A percentile compares a stretch with the other conserved stretches of the same genome.
Evolutionary conservation across 345 rosid species (phyloP).

Genomic region (Psidium friedrichsthalianum): DNA sequence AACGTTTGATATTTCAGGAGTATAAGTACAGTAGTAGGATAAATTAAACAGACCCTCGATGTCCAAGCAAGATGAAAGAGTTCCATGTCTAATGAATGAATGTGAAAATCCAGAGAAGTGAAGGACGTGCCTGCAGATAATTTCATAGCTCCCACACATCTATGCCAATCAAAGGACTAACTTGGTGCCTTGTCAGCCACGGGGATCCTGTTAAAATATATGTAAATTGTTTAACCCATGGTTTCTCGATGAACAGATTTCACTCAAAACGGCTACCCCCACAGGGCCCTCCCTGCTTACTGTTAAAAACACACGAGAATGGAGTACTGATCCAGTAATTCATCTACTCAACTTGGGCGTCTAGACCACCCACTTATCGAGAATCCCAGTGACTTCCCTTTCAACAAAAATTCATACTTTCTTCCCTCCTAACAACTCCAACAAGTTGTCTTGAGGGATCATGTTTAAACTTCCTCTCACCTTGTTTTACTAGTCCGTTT

Average conservation of each 20-base stretch:
- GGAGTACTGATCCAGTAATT: neutral
- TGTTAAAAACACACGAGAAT: neutral
- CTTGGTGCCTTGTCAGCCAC: conserved; percentile 71
- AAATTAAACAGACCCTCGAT: neutral
- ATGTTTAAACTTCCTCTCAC: neutral
- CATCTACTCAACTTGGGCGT: neutral
- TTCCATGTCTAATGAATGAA: neutral
- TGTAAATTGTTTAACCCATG: neutral
- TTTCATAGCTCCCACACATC: conserved; percentile 99
- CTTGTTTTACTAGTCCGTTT: neutral
- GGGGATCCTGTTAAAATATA: conserved; percentile 69
- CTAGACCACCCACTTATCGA: neutral
- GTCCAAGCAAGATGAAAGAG: neutral
- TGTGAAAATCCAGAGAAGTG: neutral
- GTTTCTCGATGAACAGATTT: neutral
- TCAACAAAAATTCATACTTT: neutral
- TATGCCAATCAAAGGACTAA: conserved; percentile 77
- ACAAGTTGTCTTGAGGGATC: neutral
- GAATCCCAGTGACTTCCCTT: neutral
- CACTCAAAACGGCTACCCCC: neutral
- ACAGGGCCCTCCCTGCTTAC: neutral
- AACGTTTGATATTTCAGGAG: neutral
- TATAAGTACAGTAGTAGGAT: neutral
- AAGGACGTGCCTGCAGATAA: conserved; percentile 64
- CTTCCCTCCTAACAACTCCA: neutral